phyloP scores from a whole-genome alignment of 352 stramenopile genomes.

The Phytopythium litorale region DNA sequence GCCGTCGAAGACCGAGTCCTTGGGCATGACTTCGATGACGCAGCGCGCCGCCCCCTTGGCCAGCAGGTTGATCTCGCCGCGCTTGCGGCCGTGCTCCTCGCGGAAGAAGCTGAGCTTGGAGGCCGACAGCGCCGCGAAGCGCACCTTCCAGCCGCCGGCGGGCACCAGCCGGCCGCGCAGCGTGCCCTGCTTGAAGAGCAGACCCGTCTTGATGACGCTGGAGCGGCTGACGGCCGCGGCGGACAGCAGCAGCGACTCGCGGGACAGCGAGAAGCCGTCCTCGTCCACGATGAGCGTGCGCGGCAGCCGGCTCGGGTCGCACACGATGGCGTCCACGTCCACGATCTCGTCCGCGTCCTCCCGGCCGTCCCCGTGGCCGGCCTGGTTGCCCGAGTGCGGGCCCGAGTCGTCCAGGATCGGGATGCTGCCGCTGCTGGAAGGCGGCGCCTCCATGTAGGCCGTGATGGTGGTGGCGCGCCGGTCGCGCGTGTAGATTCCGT shows the following conservation, averaged over 20 bases:
- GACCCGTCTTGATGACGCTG: constrained; percentile 58
- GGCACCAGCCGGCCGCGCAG: constrained; percentile 21
- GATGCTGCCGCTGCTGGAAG: constrained; percentile 25
- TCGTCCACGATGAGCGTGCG: constrained; percentile 70
- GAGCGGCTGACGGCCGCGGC: constrained; percentile 30
- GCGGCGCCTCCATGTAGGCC: constrained; percentile 37
- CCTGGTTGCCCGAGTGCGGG: not conserved
- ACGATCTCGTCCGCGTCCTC: constrained; percentile 4
- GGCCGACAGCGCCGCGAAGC: constrained; percentile 62
- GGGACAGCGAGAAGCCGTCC: constrained; percentile 51
- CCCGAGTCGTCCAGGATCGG: constrained; percentile 30
- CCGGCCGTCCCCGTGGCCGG: constrained; percentile 28
- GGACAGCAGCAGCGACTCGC: constrained; percentile 46
- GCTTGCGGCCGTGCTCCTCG: constrained; percentile 63
- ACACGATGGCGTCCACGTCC: constrained; percentile 62
- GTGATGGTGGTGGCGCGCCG: constrained; percentile 22
- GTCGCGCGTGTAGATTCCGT: constrained; percentile 10
- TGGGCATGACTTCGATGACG: constrained; percentile 75
- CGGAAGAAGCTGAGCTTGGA: constrained; percentile 68
- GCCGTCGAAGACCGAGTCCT: constrained; percentile 76
- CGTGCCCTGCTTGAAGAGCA: constrained; percentile 79
- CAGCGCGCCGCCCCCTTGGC: constrained; percentile 55
- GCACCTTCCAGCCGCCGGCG: constrained; percentile 71
- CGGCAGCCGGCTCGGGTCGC: constrained; percentile 43
- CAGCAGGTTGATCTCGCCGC: constrained; percentile 66